Percentiles rank a stretch among this genome's conserved stretches.
These are phyloP conservation scores for Adansonia rubrostipa DNA, from an alignment of 441 rosid species.

Conservation along the genomic window DNA sequence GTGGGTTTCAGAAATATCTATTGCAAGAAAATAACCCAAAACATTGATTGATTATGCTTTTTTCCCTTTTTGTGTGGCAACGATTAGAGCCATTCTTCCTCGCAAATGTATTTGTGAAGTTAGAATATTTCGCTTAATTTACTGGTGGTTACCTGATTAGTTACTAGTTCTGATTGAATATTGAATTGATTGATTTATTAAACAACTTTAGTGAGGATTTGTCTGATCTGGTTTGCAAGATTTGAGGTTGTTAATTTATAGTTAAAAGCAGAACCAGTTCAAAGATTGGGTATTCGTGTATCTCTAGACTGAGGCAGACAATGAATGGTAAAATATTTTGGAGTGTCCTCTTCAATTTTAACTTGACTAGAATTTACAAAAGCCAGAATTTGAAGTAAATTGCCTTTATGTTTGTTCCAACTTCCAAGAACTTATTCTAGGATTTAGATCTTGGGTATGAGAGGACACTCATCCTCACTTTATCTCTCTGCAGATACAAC, in stretches of 20 bases:
- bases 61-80: not conserved
- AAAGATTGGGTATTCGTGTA: not conserved
- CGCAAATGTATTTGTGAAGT: not conserved
- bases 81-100: not conserved
- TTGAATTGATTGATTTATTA: not conserved
- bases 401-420: not conserved
- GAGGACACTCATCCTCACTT: not conserved
- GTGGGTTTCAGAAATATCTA: not conserved
- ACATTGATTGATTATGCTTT: not conserved
- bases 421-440: not conserved
- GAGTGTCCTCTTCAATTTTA: not conserved
- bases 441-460: not conserved
- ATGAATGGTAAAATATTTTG: not conserved
- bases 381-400: not conserved
- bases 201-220: not conserved
- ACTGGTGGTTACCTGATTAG: not conserved
- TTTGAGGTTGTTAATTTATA: constrained; percentile 8
- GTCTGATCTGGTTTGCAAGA: not conserved
- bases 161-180: not conserved
- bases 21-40: not conserved
- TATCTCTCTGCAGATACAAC: constrained; percentile 54
- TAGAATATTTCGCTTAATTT: not conserved
- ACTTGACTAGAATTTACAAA: not conserved
- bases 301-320: not conserved
- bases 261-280: not conserved